Percentiles rank a stretch among this genome's conserved stretches.
These are phyloP conservation scores for Candida insectorum DNA, from an alignment of 805 yeast genomes.

Conservation along the genomic window DNA sequence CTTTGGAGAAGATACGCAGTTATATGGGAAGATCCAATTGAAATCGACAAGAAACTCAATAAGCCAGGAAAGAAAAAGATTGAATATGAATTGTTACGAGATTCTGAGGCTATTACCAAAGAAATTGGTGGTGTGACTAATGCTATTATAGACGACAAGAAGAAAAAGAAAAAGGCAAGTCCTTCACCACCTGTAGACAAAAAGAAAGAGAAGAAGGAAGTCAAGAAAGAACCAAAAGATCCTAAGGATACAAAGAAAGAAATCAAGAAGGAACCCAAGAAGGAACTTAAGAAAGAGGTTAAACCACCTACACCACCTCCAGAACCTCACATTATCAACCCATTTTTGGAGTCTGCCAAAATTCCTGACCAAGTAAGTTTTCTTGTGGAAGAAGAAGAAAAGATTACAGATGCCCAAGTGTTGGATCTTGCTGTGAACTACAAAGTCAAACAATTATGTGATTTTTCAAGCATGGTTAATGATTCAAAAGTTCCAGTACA, in stretches of 20 bases:
- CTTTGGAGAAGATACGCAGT: conserved; percentile 90
- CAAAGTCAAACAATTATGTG: conserved; percentile 5
- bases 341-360: conserved; percentile 21
- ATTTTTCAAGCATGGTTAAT: conserved; percentile 3
- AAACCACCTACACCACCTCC: not conserved
- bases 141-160: conserved; percentile 1
- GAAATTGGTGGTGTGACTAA: conserved; percentile 12
- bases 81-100: conserved; percentile 66
- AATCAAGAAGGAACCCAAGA: conserved; percentile 9
- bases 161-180: conserved; percentile 5
- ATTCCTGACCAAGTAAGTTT: conserved; percentile 1
- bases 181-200: conserved; percentile 5
- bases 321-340: conserved; percentile 13
- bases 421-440: not conserved
- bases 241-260: conserved; percentile 10
- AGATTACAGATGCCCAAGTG: not conserved
- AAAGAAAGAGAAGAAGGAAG: conserved; percentile 5
- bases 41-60: conserved; percentile 49
- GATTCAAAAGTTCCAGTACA: not conserved
- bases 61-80: conserved; percentile 49
- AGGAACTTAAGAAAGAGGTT: conserved; percentile 3
- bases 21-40: conserved; percentile 77
- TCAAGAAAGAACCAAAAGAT: conserved; percentile 3
- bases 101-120: conserved; percentile 55
- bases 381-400: not conserved